A percentile compares a stretch with the other conserved stretches of the same genome.
These are phyloP conservation scores for Aspergillus mulundensis DNA, from an alignment of 495 filamentous ascomycete genomes.

Conservation along the genomic window DNA sequence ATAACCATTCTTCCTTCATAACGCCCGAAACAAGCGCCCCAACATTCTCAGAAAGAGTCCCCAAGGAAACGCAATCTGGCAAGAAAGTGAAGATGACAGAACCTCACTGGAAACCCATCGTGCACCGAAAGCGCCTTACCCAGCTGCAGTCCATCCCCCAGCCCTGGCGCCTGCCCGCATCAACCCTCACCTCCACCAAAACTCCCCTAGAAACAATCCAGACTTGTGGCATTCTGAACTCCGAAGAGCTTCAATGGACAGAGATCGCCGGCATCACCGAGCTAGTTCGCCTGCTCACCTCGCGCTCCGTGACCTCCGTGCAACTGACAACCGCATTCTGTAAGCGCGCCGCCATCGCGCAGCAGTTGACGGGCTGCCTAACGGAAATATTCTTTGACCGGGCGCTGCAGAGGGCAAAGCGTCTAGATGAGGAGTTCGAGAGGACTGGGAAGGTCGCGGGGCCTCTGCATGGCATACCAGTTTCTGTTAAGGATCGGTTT, in stretches of 20 bases:
- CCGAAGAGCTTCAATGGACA: constrained; percentile 48
- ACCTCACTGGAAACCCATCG: constrained; percentile 17
- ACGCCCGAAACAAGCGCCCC: not conserved
- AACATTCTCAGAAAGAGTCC: too few species aligned
- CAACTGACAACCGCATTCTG: constrained; percentile 55
- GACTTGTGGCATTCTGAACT: constrained; percentile 34
- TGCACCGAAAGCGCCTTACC: constrained; percentile 8
- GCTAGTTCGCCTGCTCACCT: constrained; percentile 42
- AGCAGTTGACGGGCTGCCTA: constrained; percentile 56
- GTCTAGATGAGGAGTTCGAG: constrained; percentile 39
- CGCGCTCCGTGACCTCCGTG: constrained; percentile 37
- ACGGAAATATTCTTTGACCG: constrained; percentile 61
- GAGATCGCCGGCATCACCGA: constrained; percentile 40
- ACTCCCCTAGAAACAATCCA: constrained; percentile 21
- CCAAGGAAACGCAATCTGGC: too few species aligned
- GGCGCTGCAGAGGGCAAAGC: constrained; percentile 37
- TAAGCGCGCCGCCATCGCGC: constrained; percentile 55
- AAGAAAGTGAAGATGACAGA: too few species aligned
- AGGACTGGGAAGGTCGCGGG: constrained; percentile 46
- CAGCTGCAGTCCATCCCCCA: constrained; percentile 32
- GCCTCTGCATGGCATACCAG: constrained; percentile 64
- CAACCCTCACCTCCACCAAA: constrained; percentile 7
- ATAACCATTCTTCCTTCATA: not conserved
- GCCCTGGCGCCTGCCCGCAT: constrained; percentile 28
- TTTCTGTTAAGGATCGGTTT: constrained; percentile 65